phyloP scores from a whole-genome alignment of 805 yeast genomes.

The Candida oleophila region DNA sequence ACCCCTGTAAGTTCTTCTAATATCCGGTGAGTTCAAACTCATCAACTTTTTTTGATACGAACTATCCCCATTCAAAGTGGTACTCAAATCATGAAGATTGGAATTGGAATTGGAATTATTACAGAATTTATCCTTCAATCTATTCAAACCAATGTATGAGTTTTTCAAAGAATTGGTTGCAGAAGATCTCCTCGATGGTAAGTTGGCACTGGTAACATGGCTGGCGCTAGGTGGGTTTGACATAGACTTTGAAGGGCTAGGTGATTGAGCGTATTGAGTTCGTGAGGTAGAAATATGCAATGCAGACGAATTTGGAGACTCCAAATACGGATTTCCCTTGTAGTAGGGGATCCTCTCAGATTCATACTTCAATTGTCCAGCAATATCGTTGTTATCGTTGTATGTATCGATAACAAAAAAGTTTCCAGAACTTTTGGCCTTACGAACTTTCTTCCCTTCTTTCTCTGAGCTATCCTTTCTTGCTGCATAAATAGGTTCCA shows the following conservation, averaged over 20 bases:
- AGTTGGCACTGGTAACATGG: slow-evolving; percentile 4
- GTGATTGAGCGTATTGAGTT: not conserved
- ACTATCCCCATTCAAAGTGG: slow-evolving; percentile 4
- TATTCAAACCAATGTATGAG: slow-evolving; percentile 38
- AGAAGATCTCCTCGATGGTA: slow-evolving; percentile 28
- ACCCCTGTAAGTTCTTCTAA: slow-evolving; percentile 14
- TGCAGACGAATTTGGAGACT: slow-evolving; percentile 5
- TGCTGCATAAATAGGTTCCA: not conserved
- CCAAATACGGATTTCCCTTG: slow-evolving; percentile 26
- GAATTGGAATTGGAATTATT: slow-evolving; percentile 14
- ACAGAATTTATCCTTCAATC: slow-evolving; percentile 31
- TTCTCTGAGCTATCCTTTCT: not conserved
- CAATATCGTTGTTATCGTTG: not conserved
- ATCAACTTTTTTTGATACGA: slow-evolving; percentile 12
- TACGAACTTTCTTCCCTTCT: slow-evolving; percentile 16
- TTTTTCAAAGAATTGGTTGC: slow-evolving; percentile 26
- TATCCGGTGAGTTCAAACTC: slow-evolving; percentile 24
- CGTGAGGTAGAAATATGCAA: not conserved
- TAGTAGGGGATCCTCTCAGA: slow-evolving; percentile 22
- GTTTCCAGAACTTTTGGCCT: slow-evolving; percentile 37
- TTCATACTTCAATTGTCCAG: slow-evolving; percentile 14
- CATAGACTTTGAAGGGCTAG: not conserved
- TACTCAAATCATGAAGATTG: slow-evolving; percentile 17
- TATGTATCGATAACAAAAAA: slow-evolving; percentile 11
- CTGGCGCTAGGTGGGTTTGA: not conserved